Conservation (phyloP, 768 basidiomycete genomes). For the Chalciporus pseudorubinellus region DNA sequence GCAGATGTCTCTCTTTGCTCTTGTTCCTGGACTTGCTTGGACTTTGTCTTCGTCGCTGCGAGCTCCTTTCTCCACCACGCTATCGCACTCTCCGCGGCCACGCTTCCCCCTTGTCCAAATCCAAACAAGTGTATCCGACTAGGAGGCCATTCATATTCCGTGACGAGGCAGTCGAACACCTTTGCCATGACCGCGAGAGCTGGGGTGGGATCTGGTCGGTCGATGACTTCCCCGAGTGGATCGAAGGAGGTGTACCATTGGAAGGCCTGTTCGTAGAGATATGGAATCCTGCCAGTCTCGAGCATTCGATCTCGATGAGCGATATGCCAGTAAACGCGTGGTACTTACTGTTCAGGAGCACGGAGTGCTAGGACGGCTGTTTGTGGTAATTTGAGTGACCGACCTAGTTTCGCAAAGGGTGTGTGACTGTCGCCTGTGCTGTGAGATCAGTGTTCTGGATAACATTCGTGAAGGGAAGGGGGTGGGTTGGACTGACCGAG, state of each 20-base stretch:
- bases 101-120: conserved; percentile 82
- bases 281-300: conserved; percentile 58
- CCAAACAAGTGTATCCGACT: conserved; percentile 82
- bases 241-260: conserved; percentile 90
- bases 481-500: conserved; percentile 69
- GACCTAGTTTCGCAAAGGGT: conserved; percentile 75
- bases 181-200: conserved; percentile 56
- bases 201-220: conserved; percentile 68
- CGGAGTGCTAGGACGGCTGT: conserved; percentile 81
- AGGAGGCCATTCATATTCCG: conserved; percentile 63
- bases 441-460: background rate
- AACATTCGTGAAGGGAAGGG: too few species aligned
- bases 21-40: conserved; percentile 10
- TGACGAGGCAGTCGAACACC: conserved; percentile 54
- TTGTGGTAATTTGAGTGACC: conserved; percentile 79
- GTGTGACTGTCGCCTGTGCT: conserved; percentile 71
- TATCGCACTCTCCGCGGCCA: conserved; percentile 68
- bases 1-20: background rate
- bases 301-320: background rate
- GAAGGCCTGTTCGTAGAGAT: conserved; percentile 72
- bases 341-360: conserved; percentile 69
- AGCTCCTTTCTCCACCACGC: conserved; percentile 49
- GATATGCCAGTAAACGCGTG: too few species aligned
- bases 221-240: conserved; percentile 67
- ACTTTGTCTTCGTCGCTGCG: background rate